phyloP scores from a whole-genome alignment of 352 stramenopile genomes.

The Phytophthora agathidicida region DNA sequence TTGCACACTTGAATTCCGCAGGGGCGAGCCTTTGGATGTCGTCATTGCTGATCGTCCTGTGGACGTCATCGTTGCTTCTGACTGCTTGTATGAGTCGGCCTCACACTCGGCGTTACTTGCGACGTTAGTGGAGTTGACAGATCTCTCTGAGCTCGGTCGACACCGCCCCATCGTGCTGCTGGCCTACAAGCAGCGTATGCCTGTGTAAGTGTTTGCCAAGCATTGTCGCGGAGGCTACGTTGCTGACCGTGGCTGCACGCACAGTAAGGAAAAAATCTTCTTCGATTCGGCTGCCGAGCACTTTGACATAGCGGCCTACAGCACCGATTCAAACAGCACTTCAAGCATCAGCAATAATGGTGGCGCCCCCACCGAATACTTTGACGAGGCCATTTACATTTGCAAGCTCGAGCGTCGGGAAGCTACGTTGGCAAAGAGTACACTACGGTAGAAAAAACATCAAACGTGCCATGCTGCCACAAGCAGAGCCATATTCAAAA shows the following conservation, averaged over 20 bases:
- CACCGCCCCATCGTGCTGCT: constrained; percentile 39
- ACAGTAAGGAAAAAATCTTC: constrained; percentile 49
- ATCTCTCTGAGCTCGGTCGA: background rate
- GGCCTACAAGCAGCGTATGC: constrained; percentile 76
- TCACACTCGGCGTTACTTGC: constrained; percentile 44
- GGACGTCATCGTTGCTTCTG: constrained; percentile 42
- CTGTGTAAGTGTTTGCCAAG: constrained; percentile 30
- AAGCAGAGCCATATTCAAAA: constrained; percentile 22
- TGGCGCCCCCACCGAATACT: constrained; percentile 26
- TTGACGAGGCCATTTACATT: constrained; percentile 55
- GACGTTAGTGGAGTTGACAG: constrained; percentile 51
- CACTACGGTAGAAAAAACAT: no score
- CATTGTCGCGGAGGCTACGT: background rate
- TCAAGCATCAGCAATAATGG: constrained; percentile 4
- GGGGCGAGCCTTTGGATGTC: constrained; percentile 18
- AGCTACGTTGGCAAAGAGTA: no score
- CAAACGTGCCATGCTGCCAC: background rate
- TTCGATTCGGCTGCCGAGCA: constrained; percentile 38
- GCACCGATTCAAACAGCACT: constrained; percentile 1
- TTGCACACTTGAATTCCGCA: background rate
- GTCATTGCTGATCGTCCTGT: constrained; percentile 5
- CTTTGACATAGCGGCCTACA: constrained; percentile 52
- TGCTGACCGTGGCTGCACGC: background rate
- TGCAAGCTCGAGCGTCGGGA: constrained; percentile 34
- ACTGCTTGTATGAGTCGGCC: constrained; percentile 71